Percentiles rank a stretch among this genome's conserved stretches.
Conservation (phyloP, 1,284 basidiomycete species). For the Moniliophthora roreri region DNA sequence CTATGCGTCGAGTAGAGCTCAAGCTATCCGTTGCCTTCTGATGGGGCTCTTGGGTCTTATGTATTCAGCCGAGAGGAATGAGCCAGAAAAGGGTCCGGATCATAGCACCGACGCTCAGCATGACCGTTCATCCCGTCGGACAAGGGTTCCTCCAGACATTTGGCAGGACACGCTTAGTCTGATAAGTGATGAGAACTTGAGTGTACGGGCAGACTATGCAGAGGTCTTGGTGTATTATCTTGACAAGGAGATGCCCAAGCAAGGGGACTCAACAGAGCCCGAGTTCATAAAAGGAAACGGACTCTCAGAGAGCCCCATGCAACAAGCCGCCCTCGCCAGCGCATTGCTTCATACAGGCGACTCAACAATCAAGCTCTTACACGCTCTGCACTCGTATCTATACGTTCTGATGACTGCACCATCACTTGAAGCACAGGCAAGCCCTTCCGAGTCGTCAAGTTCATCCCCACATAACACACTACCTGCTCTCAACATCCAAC, state of each 20-base stretch:
- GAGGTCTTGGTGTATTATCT: conserved; percentile 75
- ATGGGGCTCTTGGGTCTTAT: conserved; percentile 76
- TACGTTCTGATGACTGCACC: conserved; percentile 77
- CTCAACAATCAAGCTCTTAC: conserved; percentile 65
- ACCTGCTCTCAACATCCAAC: conserved; percentile 34
- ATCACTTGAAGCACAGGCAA: conserved; percentile 48
- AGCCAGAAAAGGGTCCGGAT: conserved; percentile 18
- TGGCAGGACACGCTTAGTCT: conserved; percentile 89
- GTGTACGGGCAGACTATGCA: conserved; percentile 76
- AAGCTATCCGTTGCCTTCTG: conserved; percentile 75
- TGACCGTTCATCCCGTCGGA: conserved; percentile 53
- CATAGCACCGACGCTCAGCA: conserved; percentile 22
- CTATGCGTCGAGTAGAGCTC: conserved; percentile 50
- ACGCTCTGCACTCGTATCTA: conserved; percentile 75
- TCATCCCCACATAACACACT: conserved; percentile 32
- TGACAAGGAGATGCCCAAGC: conserved; percentile 69
- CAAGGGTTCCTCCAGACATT: conserved; percentile 75
- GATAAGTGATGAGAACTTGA: conserved; percentile 74
- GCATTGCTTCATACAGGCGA: conserved; percentile 61
- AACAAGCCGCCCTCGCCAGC: conserved; percentile 45
- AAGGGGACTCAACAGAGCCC: conserved; percentile 45
- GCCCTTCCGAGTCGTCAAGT: conserved; percentile 38
- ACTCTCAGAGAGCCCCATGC: conserved; percentile 42
- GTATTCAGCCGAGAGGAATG: conserved; percentile 57
- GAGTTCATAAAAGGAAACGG: conserved; percentile 45